Conservation (phyloP, 257 asterid species). For the Nicotiana noctiflora region DNA sequence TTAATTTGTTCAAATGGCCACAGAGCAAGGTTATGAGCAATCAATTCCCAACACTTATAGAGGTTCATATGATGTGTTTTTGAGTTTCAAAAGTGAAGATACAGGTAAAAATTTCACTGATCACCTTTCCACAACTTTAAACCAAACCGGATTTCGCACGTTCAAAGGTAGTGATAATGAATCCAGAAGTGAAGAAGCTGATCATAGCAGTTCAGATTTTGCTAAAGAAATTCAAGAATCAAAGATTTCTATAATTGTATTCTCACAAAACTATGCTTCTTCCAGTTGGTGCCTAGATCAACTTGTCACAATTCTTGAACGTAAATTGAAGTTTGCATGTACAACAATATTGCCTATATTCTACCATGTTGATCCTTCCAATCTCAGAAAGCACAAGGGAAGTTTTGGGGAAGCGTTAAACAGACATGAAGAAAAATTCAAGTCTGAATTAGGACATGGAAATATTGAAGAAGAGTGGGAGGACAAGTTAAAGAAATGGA, state of each 20-base stretch:
- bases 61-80: background rate
- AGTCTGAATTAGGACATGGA: background rate
- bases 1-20: background rate
- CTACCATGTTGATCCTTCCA: constrained; percentile 7
- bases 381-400: background rate
- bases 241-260: constrained; percentile 2
- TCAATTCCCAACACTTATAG: background rate
- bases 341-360: background rate
- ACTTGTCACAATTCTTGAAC: background rate
- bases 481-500: constrained; percentile 1
- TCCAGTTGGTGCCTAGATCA: background rate
- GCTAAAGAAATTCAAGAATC: background rate
- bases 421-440: constrained; percentile 1
- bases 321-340: background rate
- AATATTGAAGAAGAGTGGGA: background rate
- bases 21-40: background rate
- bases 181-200: background rate
- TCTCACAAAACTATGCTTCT: background rate
- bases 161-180: background rate
- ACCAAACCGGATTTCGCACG: background rate
- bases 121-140: background rate
- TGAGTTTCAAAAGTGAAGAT: constrained; percentile 6
- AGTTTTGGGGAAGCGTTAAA: background rate
- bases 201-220: background rate
- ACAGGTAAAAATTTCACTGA: background rate